These are phyloP conservation scores for Pseudisothecium myosuroides DNA, from an alignment of 225 moss, liverwort and hornwort genomes.

Conservation along the genomic window DNA sequence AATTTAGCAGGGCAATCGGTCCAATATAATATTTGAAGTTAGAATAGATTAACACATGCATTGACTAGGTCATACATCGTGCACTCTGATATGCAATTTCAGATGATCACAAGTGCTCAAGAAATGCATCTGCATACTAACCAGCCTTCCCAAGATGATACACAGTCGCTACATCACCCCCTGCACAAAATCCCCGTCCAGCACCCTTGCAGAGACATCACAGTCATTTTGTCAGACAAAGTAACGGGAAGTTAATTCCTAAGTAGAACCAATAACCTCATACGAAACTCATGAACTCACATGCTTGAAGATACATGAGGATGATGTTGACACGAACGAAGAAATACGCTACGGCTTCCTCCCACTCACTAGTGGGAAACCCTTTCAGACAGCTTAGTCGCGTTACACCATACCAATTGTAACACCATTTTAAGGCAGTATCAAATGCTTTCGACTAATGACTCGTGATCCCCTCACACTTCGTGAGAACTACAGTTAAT, in stretches of 20 bases:
- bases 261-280: background rate
- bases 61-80: background rate
- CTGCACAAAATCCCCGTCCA: conserved; percentile 93
- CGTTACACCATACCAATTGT: background rate
- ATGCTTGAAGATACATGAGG: background rate
- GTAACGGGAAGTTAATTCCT: background rate
- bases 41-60: background rate
- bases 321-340: background rate
- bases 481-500: background rate
- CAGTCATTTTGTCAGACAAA: background rate
- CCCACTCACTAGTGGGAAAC: background rate
- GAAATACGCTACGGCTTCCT: background rate
- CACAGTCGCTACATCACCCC: conserved; percentile 86
- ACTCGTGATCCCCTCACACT: background rate
- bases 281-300: background rate
- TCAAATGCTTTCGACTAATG: background rate
- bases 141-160: conserved; percentile 57
- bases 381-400: background rate
- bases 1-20: background rate
- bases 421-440: background rate
- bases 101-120: background rate
- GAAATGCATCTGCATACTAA: conserved; percentile 4
- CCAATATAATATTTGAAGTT: background rate
- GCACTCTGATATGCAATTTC: background rate
- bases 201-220: conserved; percentile 44